Base-by-base conservation (phyloP, 2,329 filamentous ascomycete genomes). In the Aspergillus intermedius region DNA sequence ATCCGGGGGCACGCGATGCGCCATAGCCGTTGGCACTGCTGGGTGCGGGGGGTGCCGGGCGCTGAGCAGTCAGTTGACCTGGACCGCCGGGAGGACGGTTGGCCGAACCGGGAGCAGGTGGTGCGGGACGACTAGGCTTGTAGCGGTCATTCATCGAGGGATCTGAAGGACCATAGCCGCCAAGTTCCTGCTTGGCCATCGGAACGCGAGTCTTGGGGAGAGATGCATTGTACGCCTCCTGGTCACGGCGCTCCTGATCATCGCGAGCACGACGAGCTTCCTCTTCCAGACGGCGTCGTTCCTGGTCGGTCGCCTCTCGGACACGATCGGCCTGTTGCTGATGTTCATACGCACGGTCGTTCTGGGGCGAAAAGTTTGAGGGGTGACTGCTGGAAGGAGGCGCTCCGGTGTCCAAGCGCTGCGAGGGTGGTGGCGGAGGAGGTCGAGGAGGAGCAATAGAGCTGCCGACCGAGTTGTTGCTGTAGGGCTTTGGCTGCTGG, bases 171-270 rank as follows among this genome's bases (percentile, higher is more conserved):
- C 81, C 77, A 53, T 82, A 86, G 28, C 84, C 84, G 49, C 88
- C 88, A 57, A 97, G 74, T 68, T 97, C 93, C 70, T 96, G 91
- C 67, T 97, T 88, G 28, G 91, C 90, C 56, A 93, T 63, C 2
- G 88, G 88, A 9, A 83, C 73, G 65, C 88, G 88, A 54, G 79
- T 84, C 74, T 95, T 87, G 28, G 90, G 91, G 51, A 96, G 73
- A 21, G 88, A 89, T 32, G 88, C 87, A 67, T 97, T 95, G 70
- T 95, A 96, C 15, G 83, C 88, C 64, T 93, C 90, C 58, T 88
- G 77, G 45, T 95, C 89, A 55, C 85, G 81, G 47, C 87, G 79
- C 47, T 79, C 79, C 60, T 84, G 81, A 58, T 89, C 85, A 54
- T 72, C 69, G 22, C 71, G 64, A 47, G 64, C 60, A 34, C 67